Base-by-base conservation (phyloP, 1,284 basidiomycete species). In the Sanghuangporus weigelae region DNA sequence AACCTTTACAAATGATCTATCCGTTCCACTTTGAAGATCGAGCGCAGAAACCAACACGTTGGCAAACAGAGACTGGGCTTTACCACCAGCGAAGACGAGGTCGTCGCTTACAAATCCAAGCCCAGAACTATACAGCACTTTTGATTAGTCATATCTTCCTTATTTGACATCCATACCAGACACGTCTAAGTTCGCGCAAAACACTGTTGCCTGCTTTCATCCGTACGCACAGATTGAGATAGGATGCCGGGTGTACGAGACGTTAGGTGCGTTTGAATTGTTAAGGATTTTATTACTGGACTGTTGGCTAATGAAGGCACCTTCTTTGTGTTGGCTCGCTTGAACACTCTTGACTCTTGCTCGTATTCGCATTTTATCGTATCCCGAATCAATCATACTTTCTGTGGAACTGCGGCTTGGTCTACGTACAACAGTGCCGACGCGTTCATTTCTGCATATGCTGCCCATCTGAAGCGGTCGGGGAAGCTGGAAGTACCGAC, bases 401-500 rank as follows among this genome's bases (percentile, higher is more conserved):
- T 1, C 26, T 4, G 26, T 31, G 2, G 26, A 31, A 31, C 3
- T 31, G 26, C 26, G 26, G 26, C 26, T 31, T 19, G n/a, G n/a
- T 42, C 26, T 31, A n/a, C 8, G 21, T 19, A 67, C 68, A 63
- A 62, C 76, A 93, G 91, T 78, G 91, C 95, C 74, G 92, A 95
- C 69, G 87, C 86, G 69, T 96, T 96, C 83, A 96, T 96, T 78
- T 73, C 84, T 68, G 95, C 95, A 73, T 97, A 97, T 79, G 82
- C 93, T 71, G 92, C 91, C 73, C 95, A 96, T 81, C 84, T 96
- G 74, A 96, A 96, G 83, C 90, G 95, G 72, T 95, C 95, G 67
- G 94, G 95, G 78, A 96, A 96, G 84, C 90, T 97, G 73, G 96
- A 99, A 83, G 93, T 99, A 70, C 96, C 96, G 72, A 92, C 89